Conservation (phyloP, 2,329 filamentous ascomycete species). For the Xylariaceae sp. region DNA sequence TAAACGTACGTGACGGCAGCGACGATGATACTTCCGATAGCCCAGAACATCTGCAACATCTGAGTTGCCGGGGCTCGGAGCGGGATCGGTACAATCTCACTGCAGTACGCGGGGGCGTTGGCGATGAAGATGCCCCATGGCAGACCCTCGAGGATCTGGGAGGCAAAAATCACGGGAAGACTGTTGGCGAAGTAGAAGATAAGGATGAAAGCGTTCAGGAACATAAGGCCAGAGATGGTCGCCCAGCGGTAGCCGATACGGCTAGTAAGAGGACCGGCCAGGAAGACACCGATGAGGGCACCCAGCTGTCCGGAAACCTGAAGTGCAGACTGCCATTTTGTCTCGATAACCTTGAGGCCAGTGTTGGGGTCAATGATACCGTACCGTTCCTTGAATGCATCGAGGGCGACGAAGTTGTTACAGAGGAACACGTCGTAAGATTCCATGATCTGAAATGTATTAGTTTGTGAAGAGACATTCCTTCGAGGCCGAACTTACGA, state of each 20-base stretch:
- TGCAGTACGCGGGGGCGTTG: conserved; percentile 60
- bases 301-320: conserved; percentile 55
- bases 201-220: conserved; percentile 59
- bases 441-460: conserved; percentile 57
- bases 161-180: conserved; percentile 44
- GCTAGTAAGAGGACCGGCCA: conserved; percentile 60
- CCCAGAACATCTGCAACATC: conserved; percentile 67
- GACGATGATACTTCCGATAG: conserved; percentile 60
- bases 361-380: conserved; percentile 38
- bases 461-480: conserved; percentile 6
- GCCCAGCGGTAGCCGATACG: conserved; percentile 58
- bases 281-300: conserved; percentile 57
- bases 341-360: conserved; percentile 39
- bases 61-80: conserved; percentile 57
- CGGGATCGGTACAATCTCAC: conserved; percentile 58
- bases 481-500: conserved; percentile 34
- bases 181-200: conserved; percentile 45
- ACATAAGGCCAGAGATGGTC: conserved; percentile 53
- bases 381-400: conserved; percentile 44
- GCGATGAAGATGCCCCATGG: conserved; percentile 67
- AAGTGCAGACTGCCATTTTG: conserved; percentile 58
- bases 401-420: conserved; percentile 55
- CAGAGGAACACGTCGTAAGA: conserved; percentile 62
- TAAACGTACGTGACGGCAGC: conserved; percentile 55
- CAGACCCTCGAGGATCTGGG: conserved; percentile 59